Evolutionary conservation across 2,329 filamentous ascomycete species (phyloP), one percentile per base, ranked within the genome.

Genomic region (Monosporascus sp.): DNA sequence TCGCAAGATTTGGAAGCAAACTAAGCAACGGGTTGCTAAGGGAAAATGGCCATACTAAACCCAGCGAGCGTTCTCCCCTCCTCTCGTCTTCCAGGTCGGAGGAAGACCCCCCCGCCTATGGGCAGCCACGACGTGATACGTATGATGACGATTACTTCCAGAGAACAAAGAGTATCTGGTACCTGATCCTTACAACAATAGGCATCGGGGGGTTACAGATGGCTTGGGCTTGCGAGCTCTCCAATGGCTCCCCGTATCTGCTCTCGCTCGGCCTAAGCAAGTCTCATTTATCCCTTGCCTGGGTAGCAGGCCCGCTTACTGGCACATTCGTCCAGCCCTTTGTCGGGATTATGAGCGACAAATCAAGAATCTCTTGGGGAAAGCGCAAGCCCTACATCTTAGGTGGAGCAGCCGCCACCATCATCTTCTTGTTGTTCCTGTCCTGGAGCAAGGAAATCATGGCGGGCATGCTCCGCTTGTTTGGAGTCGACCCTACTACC

Each of bases 221-320:
- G 61, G 91, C 93, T 27, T 97, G 93, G 93, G 92, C 92, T 1
- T 91, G 96, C 43, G 93, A 97, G 71, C 78, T 96, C 43, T 96
- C 91, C 51, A 93, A 96, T 74, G 92, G 92, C 62, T 96, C 93
- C 51, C 89, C 89, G 6, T 94, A 88, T 65, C 75, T 94, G 41
- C 75, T 93, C 41, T 91, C 89, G 1, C 80, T 94, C 31, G 89
- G 89, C 11, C 79, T 94, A 70, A 91, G 85, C 78, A 92, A 93
- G 74, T 87, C 88, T 38, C 73, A 92, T 44, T 87, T 93, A 77
- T 88, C 89, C 19, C 78, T 92, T 59, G 89, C 93, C 37, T 94
- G 89, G 89, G 89, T 92, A 58, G 88, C 88, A 14, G 89, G 89
- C 1, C 89, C 89, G 19, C 73, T 94, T 55, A 89, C 88, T 1